Conservation (phyloP, 1,284 basidiomycete species). For the Ceratobasidium theobromae region DNA sequence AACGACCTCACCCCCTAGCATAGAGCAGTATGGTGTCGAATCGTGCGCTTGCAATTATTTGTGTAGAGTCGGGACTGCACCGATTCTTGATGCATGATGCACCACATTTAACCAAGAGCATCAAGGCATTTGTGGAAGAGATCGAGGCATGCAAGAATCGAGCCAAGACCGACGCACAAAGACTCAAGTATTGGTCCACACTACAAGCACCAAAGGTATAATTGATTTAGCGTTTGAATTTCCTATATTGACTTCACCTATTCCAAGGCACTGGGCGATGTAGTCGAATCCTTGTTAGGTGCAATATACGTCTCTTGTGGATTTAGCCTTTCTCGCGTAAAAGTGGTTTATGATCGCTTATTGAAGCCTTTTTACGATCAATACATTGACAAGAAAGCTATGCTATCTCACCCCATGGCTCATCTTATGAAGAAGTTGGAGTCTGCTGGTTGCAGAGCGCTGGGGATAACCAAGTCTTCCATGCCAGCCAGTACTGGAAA, state of each 20-base stretch:
- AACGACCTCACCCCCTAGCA: slow-evolving; percentile 21
- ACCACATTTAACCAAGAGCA: slow-evolving; percentile 50
- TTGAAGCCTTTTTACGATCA: slow-evolving; percentile 36
- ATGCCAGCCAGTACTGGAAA: not conserved
- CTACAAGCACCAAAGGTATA: slow-evolving; percentile 72
- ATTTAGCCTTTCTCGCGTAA: slow-evolving; percentile 59
- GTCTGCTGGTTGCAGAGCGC: slow-evolving; percentile 1
- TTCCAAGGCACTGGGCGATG: slow-evolving; percentile 65
- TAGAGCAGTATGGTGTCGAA: slow-evolving; percentile 83
- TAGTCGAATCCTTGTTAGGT: slow-evolving; percentile 73
- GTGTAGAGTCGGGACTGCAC: slow-evolving; percentile 65
- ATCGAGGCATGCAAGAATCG: slow-evolving; percentile 51
- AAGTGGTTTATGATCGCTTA: slow-evolving; percentile 55
- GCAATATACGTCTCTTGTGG: slow-evolving; percentile 74
- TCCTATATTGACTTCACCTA: slow-evolving; percentile 11
- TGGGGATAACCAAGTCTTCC: not conserved
- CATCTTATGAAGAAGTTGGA: slow-evolving; percentile 9
- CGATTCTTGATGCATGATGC: slow-evolving; percentile 62
- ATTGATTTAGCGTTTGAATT: not conserved
- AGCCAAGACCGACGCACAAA: slow-evolving; percentile 52
- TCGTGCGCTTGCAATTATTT: slow-evolving; percentile 67
- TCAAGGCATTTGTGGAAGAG: slow-evolving; percentile 56
- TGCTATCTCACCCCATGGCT: slow-evolving; percentile 20
- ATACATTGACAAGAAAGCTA: slow-evolving; percentile 28
- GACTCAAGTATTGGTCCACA: slow-evolving; percentile 69